Evolutionary conservation across 1,284 basidiomycete species (phyloP), one percentile per base, ranked within the genome.

Genomic region (Tilletia caries): DNA sequence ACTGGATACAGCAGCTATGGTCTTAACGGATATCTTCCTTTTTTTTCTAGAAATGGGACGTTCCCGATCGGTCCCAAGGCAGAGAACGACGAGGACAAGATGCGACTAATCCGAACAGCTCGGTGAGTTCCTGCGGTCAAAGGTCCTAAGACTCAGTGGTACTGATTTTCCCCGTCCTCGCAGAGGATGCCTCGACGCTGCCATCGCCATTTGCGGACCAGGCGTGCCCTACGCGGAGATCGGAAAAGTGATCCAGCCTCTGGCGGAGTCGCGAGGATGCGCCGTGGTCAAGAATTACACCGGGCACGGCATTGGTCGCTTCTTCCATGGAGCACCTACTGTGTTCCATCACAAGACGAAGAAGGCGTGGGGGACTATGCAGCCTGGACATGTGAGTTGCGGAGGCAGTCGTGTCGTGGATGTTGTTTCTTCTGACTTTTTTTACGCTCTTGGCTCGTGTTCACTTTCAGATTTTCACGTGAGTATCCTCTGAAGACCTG

Each of bases 231-330:
- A 92, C 82, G 88, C 86, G 68, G 87, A 84, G 58, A 95, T 96
- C 32, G 94, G 92, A 0, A 84, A 83, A 20, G 89, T 89, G 0
- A 95, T 97, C 62, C 88, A 92, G 79, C 82, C 84, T 0, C 80
- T 84, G 34, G 85, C 84, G 0, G 79, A 81, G 58, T 73, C 75
- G 43, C 76, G 84, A 66, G 86, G 86, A 0, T 88, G 86, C 74
- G 90, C 88, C 1, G 87, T 94, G 29, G 93, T 91, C 52, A 85
- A 87, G 10, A 88, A 91, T 69, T 92, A 92, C 76, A 88, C 87
- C 0, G 92, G 92, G 0, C 94, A 96, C 83, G 93, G 94, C 0
- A 95, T 97, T 69, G 92, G 93, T 1, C 86, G 85, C 25, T 86
- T 87, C 15, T 97, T 96, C 79, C 94, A 97, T 82, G 86, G 88